Percentiles rank a stretch among this genome's conserved stretches.
These are phyloP conservation scores for Lodderomyces jiufengensis DNA, from an alignment of 1,139 yeast species.

Conservation along the genomic window DNA sequence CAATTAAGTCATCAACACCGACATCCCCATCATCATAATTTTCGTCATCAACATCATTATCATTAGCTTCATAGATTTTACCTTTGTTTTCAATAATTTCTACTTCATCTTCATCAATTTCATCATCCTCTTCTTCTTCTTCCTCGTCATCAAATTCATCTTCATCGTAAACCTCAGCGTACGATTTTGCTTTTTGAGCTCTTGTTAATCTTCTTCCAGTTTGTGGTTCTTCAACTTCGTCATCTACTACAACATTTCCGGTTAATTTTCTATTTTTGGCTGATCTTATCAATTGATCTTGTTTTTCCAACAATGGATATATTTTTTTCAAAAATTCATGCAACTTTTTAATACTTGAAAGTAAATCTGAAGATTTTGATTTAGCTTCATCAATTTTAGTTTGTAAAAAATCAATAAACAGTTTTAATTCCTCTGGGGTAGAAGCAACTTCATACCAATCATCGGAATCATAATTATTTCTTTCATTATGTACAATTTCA, in stretches of 20 bases:
- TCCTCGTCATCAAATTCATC: conserved; percentile 12
- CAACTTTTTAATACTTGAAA: conserved; percentile 26
- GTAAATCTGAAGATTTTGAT: conserved; percentile 21
- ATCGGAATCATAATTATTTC: conserved; percentile 12
- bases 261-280: conserved; percentile 14
- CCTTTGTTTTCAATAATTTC: too few relatives aligned
- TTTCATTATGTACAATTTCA: conserved; percentile 17
- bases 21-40: too few relatives aligned
- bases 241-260: conserved; percentile 14
- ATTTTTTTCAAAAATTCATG: conserved; percentile 23
- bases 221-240: conserved; percentile 8
- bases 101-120: conserved; percentile 6
- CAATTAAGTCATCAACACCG: not conserved
- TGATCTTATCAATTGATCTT: conserved; percentile 16
- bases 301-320: conserved; percentile 21
- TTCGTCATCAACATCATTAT: too few relatives aligned
- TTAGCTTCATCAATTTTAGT: conserved; percentile 14
- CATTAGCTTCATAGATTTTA: too few relatives aligned
- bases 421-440: conserved; percentile 26
- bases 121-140: conserved; percentile 16
- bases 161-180: conserved; percentile 9
- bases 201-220: too few relatives aligned
- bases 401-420: conserved; percentile 28
- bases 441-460: conserved; percentile 48
- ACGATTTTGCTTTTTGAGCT: too few relatives aligned